A percentile compares a stretch with the other conserved stretches of the same genome.
phyloP scores from a whole-genome alignment of 352 stramenopile species.

The Plasmopara viticola region DNA sequence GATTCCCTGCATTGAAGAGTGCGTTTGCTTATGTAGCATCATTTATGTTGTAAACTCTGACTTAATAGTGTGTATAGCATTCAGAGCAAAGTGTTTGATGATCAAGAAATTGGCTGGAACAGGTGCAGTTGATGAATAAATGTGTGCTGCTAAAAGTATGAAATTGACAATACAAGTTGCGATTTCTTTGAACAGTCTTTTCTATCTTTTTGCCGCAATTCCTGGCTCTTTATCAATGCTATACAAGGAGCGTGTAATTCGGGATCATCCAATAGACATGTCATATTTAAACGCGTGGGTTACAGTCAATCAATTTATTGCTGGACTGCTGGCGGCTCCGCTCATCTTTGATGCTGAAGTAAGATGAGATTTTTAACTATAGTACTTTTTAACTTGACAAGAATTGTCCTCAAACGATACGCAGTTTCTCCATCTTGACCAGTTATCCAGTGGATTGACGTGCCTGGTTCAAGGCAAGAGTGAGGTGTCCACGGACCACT shows the following conservation, averaged over 20 bases:
- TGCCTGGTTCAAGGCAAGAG: constrained; percentile 73
- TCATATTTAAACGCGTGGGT: constrained; percentile 86
- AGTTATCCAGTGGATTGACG: constrained; percentile 73
- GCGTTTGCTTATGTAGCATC: constrained; percentile 11
- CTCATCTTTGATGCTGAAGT: constrained; percentile 78
- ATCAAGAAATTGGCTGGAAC: constrained; percentile 77
- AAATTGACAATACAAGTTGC: background rate
- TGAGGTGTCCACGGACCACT: constrained; percentile 63
- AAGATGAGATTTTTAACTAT: background rate
- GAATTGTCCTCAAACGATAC: too few relatives aligned
- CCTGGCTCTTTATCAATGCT: constrained; percentile 78
- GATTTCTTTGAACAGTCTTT: constrained; percentile 30
- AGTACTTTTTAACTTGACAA: too few relatives aligned
- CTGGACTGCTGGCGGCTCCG: constrained; percentile 66
- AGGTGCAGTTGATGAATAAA: constrained; percentile 25
- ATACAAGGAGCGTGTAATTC: constrained; percentile 81
- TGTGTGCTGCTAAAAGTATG: too few relatives aligned
- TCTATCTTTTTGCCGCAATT: constrained; percentile 74
- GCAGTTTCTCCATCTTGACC: constrained; percentile 59
- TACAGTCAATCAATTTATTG: constrained; percentile 80
- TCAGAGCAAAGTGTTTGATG: constrained; percentile 51
- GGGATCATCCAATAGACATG: constrained; percentile 81
- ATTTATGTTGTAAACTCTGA: background rate
- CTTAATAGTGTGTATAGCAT: constrained; percentile 27
- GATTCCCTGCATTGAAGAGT: constrained; percentile 75